These are phyloP conservation scores for Multifurca ochricompacta DNA, from an alignment of 768 basidiomycete genomes.

Conservation along the genomic window DNA sequence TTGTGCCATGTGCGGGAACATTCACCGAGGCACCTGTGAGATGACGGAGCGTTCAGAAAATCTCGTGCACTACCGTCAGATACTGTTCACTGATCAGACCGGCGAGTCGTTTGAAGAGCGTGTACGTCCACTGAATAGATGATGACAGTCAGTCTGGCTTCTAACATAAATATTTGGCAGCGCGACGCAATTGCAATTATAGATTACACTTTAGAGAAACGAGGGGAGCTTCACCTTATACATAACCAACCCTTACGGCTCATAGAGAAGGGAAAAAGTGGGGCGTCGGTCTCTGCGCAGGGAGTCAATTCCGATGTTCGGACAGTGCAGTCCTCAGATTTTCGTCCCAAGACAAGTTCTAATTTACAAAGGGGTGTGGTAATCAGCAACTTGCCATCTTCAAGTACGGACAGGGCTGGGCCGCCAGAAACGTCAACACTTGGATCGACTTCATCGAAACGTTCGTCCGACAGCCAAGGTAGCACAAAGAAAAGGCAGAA, in stretches of 20 bases:
- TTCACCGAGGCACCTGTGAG: slow-evolving; percentile 37
- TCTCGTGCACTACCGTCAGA: slow-evolving; percentile 59
- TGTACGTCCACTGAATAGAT: slow-evolving; percentile 32
- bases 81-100: slow-evolving; percentile 53
- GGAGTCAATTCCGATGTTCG: neutral
- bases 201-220: slow-evolving; percentile 50
- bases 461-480: slow-evolving; percentile 23
- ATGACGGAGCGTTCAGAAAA: slow-evolving; percentile 64
- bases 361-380: neutral
- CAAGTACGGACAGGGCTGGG: neutral
- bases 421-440: neutral
- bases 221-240: slow-evolving; percentile 51
- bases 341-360: neutral
- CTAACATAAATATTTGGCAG: slow-evolving; percentile 30
- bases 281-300: slow-evolving; percentile 10
- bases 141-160: neutral
- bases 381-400: neutral
- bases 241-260: slow-evolving; percentile 57
- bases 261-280: slow-evolving; percentile 28
- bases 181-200: slow-evolving; percentile 60
- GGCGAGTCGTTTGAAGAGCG: slow-evolving; percentile 61
- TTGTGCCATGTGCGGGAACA: slow-evolving; percentile 58
- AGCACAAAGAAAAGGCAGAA: slow-evolving; percentile 31
- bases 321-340: neutral
- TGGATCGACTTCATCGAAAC: slow-evolving; percentile 22